Base-by-base conservation (phyloP, 2,329 filamentous ascomycete species). In the Pseudocercospora musae region DNA sequence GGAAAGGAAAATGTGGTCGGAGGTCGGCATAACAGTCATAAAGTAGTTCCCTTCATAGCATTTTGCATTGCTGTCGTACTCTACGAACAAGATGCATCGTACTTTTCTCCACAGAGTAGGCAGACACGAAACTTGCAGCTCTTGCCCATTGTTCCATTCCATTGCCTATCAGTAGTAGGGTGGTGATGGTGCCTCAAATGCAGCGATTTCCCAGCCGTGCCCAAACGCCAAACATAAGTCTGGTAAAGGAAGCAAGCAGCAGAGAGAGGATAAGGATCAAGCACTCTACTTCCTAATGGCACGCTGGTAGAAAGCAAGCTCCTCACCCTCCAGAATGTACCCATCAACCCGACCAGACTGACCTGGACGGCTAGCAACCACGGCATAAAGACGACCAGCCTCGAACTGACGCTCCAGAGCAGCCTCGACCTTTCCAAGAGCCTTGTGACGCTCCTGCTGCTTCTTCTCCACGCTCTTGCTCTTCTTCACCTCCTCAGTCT, bases 241-340 rank as follows among this genome's bases (percentile, higher is more conserved):
- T 63, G 57, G 61, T 57, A 54, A 40, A 31, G 29, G 29, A 33
- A 62, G 49, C 25, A 29, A 31, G 48, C 21, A 52, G 48, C 23
- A 52, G 48, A 52, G 55, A 53, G 40, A 44, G 29, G 37, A 18
- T 27, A 42, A 53, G 57, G n/a, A n/a, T 31, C 20, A 40, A 4
- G n/a, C 44, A 29, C 33, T 86, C 85, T 97, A 98, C 88, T 96
- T 98, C 89, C 95, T 91, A 82, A 98, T 92, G 84, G 93, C 93
- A 85, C 91, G 91, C 89, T 96, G 93, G 92, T 99, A 99, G 91
- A 99, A 99, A 81, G 93, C 92, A 78, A 99, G 87, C 89, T 99
- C 95, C 82, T 99, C 95, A 77, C 95, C 95, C 89, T 99, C 95
- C 72, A 99, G 87, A 81, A 99, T 89, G 86, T 99, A 99, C 72